Conservation (phyloP, 371 early-diverging fungal species). For the Apophysomyces ossiformis region DNA sequence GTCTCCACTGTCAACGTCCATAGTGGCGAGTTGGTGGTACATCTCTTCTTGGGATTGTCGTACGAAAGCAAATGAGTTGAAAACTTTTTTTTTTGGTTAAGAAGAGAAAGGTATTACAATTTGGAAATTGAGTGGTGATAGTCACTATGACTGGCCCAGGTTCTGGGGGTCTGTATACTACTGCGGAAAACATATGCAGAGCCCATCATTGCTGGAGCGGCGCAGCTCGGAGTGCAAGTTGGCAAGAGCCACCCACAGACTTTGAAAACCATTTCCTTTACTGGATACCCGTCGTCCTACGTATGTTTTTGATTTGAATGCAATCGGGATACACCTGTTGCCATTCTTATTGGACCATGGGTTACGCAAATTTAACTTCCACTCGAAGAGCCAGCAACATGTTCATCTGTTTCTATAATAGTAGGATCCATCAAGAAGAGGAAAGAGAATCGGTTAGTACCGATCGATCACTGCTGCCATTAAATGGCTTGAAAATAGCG, state of each 20-base stretch:
- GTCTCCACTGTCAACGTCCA: too few species aligned
- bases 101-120: too few species aligned
- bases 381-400: neutral
- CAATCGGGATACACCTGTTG: neutral
- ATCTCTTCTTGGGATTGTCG: too few species aligned
- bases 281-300: neutral
- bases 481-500: neutral
- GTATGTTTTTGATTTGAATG: neutral
- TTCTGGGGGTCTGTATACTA: too few species aligned
- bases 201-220: too few species aligned
- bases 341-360: neutral
- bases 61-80: too few species aligned
- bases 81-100: too few species aligned
- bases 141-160: too few species aligned
- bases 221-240: too few species aligned
- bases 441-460: neutral
- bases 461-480: neutral
- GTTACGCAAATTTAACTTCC: conserved; percentile 2
- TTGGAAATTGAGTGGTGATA: too few species aligned
- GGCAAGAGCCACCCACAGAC: neutral
- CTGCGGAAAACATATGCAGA: too few species aligned
- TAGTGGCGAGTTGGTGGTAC: too few species aligned
- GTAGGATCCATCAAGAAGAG: neutral
- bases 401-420: neutral
- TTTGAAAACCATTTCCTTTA: neutral